Percentiles rank a stretch among this genome's conserved stretches.
Evolutionary conservation across 1,284 basidiomycete species (phyloP).

Genomic region (Tausonia pullulans): DNA sequence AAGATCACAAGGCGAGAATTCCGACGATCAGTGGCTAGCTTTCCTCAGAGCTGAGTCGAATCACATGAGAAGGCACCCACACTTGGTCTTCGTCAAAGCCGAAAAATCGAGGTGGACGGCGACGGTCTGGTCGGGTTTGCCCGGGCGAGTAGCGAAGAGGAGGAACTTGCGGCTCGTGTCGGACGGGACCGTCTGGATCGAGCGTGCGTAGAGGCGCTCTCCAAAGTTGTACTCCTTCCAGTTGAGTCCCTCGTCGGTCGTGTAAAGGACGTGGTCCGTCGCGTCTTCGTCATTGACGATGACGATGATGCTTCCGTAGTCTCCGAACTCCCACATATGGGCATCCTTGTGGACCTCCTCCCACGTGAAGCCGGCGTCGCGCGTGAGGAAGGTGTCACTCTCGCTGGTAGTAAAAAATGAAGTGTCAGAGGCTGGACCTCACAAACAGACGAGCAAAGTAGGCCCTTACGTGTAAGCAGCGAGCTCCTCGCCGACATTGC

Average conservation of each 20-base stretch:
- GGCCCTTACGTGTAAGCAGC: constrained; percentile 50
- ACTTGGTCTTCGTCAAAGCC: constrained; percentile 58
- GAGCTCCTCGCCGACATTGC: constrained; percentile 84
- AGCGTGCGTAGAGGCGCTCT: constrained; percentile 60
- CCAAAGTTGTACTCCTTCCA: constrained; percentile 87
- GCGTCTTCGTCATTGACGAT: constrained; percentile 92
- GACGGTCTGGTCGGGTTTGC: constrained; percentile 44
- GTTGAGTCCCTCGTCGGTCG: constrained; percentile 69
- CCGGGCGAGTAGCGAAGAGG: constrained; percentile 57
- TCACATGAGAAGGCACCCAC: constrained; percentile 39
- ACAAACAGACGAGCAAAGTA: too few species aligned
- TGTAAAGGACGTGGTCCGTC: constrained; percentile 79
- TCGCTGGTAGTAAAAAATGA: constrained; percentile 34
- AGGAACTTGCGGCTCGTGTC: constrained; percentile 89
- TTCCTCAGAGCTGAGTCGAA: not conserved
- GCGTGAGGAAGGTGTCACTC: constrained; percentile 89
- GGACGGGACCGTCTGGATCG: constrained; percentile 76
- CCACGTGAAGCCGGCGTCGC: constrained; percentile 96
- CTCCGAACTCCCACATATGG: constrained; percentile 95
- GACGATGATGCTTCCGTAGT: constrained; percentile 85
- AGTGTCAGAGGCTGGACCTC: too few species aligned
- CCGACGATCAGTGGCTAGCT: not conserved
- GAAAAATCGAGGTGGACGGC: constrained; percentile 86
- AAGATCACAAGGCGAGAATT: not conserved
- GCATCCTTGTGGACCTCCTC: constrained; percentile 97